Conservation (phyloP, 768 basidiomycete species). For the Mycena indigotica region DNA sequence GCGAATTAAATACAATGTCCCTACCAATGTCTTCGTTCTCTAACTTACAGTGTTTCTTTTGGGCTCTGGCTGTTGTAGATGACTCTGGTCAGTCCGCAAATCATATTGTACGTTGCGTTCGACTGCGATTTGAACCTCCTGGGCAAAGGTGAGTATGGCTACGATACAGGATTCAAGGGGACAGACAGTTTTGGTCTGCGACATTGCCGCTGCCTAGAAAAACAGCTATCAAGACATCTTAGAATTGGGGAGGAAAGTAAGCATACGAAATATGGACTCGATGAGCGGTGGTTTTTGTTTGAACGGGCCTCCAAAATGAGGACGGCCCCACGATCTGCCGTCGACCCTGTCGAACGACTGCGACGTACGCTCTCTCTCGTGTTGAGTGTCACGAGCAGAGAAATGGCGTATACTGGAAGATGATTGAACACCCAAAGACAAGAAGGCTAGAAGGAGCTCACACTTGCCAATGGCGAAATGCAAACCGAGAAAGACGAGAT, state of each 20-base stretch:
- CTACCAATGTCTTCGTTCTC: not conserved
- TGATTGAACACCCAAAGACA: not conserved
- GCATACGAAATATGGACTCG: not conserved
- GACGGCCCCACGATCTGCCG: too few species aligned
- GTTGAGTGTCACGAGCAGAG: conserved; percentile 2
- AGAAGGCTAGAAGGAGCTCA: conserved; percentile 22
- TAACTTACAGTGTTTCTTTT: not conserved
- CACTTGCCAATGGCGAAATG: conserved; percentile 43
- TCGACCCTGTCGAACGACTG: not conserved
- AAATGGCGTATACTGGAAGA: not conserved
- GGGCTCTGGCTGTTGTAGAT: too few species aligned
- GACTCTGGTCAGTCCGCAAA: too few species aligned
- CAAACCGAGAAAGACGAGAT: conserved; percentile 43
- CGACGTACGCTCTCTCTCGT: not conserved
- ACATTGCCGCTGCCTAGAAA: too few species aligned
- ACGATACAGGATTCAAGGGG: not conserved
- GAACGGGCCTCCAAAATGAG: not conserved
- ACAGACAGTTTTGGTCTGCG: not conserved
- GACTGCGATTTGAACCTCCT: conserved; percentile 3
- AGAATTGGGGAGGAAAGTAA: too few species aligned
- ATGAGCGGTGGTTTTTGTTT: not conserved
- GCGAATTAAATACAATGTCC: not conserved
- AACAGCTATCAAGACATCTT: too few species aligned
- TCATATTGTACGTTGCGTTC: not conserved
- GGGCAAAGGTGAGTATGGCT: not conserved